Evolutionary conservation across 345 rosid genomes (phyloP).

Genomic region (Salix arbutifolia): DNA sequence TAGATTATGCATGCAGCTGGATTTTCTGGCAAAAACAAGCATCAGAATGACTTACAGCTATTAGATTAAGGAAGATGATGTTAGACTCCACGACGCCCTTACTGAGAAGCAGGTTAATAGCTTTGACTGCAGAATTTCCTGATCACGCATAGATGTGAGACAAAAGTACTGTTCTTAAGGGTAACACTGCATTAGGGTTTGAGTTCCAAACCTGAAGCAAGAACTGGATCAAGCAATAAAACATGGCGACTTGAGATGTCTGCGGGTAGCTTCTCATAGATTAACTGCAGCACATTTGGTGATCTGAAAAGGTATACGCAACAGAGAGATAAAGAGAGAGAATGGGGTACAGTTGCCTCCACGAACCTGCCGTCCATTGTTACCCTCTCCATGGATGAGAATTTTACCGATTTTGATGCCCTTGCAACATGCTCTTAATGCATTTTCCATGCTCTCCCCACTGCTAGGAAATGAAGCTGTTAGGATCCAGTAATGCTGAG

Average conservation of each 20-base stretch:
- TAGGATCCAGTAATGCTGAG: neutral
- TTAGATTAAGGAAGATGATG: conserved; percentile 89
- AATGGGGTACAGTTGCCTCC: neutral
- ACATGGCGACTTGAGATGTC: conserved; percentile 85
- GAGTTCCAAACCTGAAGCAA: conserved; percentile 72
- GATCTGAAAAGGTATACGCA: neutral
- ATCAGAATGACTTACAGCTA: conserved; percentile 57
- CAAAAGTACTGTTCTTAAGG: neutral
- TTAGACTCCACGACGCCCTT: conserved; percentile 76
- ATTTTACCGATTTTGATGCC: conserved; percentile 90
- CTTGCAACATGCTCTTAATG: conserved; percentile 89
- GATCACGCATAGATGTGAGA: conserved; percentile 16
- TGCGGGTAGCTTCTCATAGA: conserved; percentile 84
- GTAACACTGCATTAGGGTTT: neutral
- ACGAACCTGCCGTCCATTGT: conserved; percentile 70
- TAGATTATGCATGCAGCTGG: neutral
- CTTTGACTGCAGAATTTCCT: conserved; percentile 84
- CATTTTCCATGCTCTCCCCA: conserved; percentile 98
- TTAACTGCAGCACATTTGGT: conserved; percentile 49
- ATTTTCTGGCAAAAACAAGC: neutral
- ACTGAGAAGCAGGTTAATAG: conserved; percentile 64
- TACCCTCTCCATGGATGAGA: conserved; percentile 71
- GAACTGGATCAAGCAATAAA: conserved; percentile 78
- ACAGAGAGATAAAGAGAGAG: neutral
- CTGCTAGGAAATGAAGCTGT: conserved; percentile 27